A percentile compares a stretch with the other conserved stretches of the same genome.
Conservation (phyloP, 1,139 yeast genomes). For the Scheffersomyces parashehatae region DNA sequence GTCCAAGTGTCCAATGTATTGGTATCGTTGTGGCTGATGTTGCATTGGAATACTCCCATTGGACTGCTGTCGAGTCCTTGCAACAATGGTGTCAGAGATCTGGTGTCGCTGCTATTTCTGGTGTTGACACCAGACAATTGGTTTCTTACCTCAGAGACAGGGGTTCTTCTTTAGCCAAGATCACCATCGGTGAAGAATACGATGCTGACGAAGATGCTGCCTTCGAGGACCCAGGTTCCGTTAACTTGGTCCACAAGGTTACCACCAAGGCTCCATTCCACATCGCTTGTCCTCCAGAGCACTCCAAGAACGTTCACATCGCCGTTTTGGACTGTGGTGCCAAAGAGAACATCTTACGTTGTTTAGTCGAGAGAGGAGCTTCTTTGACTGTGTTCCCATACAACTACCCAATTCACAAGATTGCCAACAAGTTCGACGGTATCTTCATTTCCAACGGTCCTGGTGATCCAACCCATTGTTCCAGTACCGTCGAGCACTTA, state of each 20-base stretch:
- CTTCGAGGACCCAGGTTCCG: slow-evolving; percentile 87
- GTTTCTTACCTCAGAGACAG: slow-evolving; percentile 91
- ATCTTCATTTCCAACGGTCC: slow-evolving; percentile 96
- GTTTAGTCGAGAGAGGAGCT: slow-evolving; percentile 92
- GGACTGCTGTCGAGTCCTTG: slow-evolving; percentile 97
- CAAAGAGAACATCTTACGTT: slow-evolving; percentile 92
- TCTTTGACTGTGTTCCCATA: slow-evolving; percentile 95
- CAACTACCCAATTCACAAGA: slow-evolving; percentile 87
- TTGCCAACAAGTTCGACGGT: slow-evolving; percentile 93
- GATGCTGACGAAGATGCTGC: slow-evolving; percentile 93
- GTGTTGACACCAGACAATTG: slow-evolving; percentile 94
- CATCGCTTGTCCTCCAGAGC: slow-evolving; percentile 63
- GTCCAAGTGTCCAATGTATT: slow-evolving; percentile 87
- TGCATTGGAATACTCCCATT: slow-evolving; percentile 92
- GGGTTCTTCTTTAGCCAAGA: slow-evolving; percentile 90
- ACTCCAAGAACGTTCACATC: slow-evolving; percentile 65
- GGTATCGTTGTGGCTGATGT: slow-evolving; percentile 97
- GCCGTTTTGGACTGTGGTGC: slow-evolving; percentile 98
- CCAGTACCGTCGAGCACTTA: slow-evolving; percentile 74
- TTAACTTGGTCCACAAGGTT: slow-evolving; percentile 89
- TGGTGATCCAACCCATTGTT: slow-evolving; percentile 96
- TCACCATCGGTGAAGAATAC: slow-evolving; percentile 86
- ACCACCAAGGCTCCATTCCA: slow-evolving; percentile 96
- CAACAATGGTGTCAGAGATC: slow-evolving; percentile 96
- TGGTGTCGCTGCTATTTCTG: slow-evolving; percentile 95